Evolutionary conservation across 805 yeast genomes (phyloP).

Genomic region (Candida tallmaniae): DNA sequence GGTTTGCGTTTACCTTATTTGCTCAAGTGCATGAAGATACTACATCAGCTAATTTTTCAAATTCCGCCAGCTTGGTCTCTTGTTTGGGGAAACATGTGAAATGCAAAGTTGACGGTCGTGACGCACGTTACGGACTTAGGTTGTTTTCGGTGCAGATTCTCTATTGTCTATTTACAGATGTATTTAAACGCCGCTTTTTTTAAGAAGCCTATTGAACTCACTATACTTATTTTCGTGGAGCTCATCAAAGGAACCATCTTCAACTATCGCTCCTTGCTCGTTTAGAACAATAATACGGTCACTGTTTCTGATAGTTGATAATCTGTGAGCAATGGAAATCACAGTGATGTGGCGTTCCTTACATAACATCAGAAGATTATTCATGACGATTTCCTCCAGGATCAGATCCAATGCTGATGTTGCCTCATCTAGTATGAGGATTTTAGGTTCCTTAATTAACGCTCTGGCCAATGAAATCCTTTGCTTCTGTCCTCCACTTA

Average conservation of each 20-base stretch:
- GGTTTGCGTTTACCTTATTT: no score
- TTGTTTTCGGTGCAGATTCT: no score
- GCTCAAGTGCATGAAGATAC: no score
- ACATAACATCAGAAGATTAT: slow-evolving; percentile 53
- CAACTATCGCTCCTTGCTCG: slow-evolving; percentile 54
- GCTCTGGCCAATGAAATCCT: slow-evolving; percentile 90
- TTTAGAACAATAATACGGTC: slow-evolving; percentile 72
- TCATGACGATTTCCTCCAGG: slow-evolving; percentile 80
- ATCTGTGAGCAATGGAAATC: slow-evolving; percentile 86
- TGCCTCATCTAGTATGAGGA: slow-evolving; percentile 89
- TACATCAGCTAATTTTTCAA: no score
- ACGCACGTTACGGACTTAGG: no score
- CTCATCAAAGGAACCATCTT: slow-evolving; percentile 43
- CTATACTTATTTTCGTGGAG: slow-evolving; percentile 25
- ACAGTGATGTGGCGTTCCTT: slow-evolving; percentile 57
- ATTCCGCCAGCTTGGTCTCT: no score
- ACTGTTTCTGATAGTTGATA: slow-evolving; percentile 81
- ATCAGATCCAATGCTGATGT: slow-evolving; percentile 91
- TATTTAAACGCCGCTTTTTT: slow-evolving; percentile 13
- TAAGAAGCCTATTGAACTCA: slow-evolving; percentile 32
- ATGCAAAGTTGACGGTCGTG: no score
- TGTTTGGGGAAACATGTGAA: no score
- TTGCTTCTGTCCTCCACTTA: slow-evolving; percentile 95
- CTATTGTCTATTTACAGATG: not conserved
- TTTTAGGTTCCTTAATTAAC: slow-evolving; percentile 67